phyloP scores from a whole-genome alignment of 495 filamentous ascomycete genomes.

The Cercophora samala region DNA sequence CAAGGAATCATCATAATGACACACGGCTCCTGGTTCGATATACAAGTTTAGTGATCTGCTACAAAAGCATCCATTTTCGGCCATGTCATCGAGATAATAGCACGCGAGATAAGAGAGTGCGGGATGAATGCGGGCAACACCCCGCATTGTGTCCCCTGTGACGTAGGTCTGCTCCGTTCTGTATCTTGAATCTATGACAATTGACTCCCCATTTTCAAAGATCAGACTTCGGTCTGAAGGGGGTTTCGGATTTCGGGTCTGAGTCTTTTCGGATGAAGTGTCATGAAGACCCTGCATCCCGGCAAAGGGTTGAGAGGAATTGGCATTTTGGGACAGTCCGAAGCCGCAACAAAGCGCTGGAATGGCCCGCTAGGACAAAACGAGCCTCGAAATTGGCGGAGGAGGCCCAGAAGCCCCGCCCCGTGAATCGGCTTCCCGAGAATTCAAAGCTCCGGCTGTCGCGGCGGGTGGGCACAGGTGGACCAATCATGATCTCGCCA shows the following conservation, averaged over 20 bases:
- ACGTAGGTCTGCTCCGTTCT: neutral
- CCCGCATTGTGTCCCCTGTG: slow-evolving; percentile 5
- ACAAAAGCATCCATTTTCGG: neutral
- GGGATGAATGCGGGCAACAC: slow-evolving; percentile 1
- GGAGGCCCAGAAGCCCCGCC: slow-evolving; percentile 11
- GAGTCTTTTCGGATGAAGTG: neutral
- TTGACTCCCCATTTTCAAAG: neutral
- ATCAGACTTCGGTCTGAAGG: neutral
- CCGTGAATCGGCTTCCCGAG: slow-evolving; percentile 2
- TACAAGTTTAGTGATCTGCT: neutral
- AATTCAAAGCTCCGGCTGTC: neutral
- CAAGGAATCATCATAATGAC: neutral
- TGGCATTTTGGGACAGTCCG: slow-evolving; percentile 6
- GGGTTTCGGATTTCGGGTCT: neutral
- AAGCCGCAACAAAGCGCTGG: slow-evolving; percentile 16
- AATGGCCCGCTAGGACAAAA: neutral
- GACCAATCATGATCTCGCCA: slow-evolving; percentile 18
- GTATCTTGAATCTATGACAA: neutral
- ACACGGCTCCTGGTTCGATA: neutral
- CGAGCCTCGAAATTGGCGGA: neutral
- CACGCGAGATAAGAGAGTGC: neutral
- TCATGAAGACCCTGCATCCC: neutral
- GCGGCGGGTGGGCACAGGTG: neutral
- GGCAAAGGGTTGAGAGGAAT: too few species aligned
- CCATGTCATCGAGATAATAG: neutral